phyloP scores from a whole-genome alignment of 441 rosid genomes.

The Mallotus repandus region DNA sequence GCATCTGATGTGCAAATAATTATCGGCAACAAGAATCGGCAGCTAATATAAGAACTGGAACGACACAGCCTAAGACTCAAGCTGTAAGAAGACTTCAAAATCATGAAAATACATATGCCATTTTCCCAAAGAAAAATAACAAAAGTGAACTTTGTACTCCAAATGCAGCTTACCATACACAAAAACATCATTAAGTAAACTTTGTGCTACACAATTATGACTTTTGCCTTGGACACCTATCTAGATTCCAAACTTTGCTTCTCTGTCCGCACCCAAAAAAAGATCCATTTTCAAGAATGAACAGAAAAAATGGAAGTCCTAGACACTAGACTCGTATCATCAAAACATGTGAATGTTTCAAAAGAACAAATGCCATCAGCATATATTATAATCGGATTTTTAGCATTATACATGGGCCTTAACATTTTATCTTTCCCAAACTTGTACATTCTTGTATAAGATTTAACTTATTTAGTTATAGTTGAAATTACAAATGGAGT shows the following conservation, averaged over 20 bases:
- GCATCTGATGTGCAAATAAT: conserved; percentile 6
- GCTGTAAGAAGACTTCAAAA: background rate
- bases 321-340: background rate
- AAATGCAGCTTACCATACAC: background rate
- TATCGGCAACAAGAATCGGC: background rate
- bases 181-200: background rate
- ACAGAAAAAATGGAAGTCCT: background rate
- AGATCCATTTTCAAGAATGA: background rate
- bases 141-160: background rate
- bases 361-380: background rate
- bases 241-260: background rate
- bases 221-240: background rate
- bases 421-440: background rate
- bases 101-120: background rate
- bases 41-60: background rate
- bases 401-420: background rate
- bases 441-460: background rate
- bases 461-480: background rate
- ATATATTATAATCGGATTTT: background rate
- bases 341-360: conserved; percentile 1
- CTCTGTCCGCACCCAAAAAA: background rate
- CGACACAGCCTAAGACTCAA: too few relatives aligned
- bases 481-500: background rate
- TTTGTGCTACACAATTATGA: background rate
- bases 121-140: background rate